Base-by-base conservation (phyloP, 2,329 filamentous ascomycete genomes). In the Paraconiothyrium sp. region DNA sequence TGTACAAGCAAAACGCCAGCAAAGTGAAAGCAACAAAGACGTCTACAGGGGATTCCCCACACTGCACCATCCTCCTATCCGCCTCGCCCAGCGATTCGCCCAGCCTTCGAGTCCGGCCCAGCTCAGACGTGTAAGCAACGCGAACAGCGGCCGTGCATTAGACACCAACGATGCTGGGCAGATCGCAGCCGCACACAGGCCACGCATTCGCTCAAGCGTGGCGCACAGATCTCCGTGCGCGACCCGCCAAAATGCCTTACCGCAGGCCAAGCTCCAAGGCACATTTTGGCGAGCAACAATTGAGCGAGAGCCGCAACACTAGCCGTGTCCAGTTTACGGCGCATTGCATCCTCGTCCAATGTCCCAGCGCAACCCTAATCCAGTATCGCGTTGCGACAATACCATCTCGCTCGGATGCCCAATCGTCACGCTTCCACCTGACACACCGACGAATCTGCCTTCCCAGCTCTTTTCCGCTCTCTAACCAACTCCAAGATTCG, bases 171-270 rank as follows among this genome's bases (percentile, higher is more conserved):
- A 54, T 57, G 44, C 44, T 47, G 47, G 24, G 50, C 43, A 57
- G 43, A 57, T 57, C 46, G 24, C 20, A 30, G 27, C 4, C 27
- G 27, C 27, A 4, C 27, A 24, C 20, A 20, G 20, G 20, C 20
- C 20, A 20, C 20, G 20, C 20, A 41, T 41, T 9, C 14, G 30
- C 34, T n/a, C 44, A 32, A 20, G 35, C 35, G 34, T 30, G 27
- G 32, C 54, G 54, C 43, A 39, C 44, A 41, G 7, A 16, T 6
- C 22, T 24, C 16, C 27, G 27, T 30, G n/a, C 43, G 22, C 55
- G 22, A 6, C 14, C 35, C 34, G 51, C 27, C 27, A 65, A 58
- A 62, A 51, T 48, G 63, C 63, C 63, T 65, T 62, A 55, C 63
- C 59, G 57, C 60, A 60, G 11, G 48, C 16, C 14, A 20, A 16